Conservation (phyloP, 768 basidiomycete genomes). For the Gymnopilus dilepis region DNA sequence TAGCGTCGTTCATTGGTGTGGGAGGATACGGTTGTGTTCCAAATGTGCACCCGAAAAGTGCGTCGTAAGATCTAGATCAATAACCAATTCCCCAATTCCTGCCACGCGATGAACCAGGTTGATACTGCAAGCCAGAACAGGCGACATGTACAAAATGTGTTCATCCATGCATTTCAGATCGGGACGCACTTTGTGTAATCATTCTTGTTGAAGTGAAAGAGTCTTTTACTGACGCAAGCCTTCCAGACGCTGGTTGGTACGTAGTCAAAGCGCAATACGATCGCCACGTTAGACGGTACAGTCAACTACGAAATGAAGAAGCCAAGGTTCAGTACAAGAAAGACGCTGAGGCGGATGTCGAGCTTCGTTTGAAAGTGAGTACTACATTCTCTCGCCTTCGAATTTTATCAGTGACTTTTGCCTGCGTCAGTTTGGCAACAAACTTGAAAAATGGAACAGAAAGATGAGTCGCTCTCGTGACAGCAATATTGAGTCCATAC, state of each 20-base stretch:
- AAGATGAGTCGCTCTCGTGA: background rate
- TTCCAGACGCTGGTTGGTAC: background rate
- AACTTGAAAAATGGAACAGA: background rate
- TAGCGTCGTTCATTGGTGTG: conserved; percentile 24
- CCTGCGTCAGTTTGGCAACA: background rate
- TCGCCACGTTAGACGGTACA: background rate
- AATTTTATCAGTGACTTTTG: background rate
- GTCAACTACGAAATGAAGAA: background rate
- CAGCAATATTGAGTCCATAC: background rate
- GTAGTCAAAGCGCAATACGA: background rate
- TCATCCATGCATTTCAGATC: background rate
- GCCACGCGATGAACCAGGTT: background rate
- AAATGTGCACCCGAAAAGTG: conserved; percentile 21
- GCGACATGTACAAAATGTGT: background rate
- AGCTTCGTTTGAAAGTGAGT: background rate
- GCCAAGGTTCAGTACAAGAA: background rate
- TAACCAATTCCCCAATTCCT: no score
- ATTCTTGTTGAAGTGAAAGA: no score
- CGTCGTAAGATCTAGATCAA: background rate
- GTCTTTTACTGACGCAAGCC: background rate
- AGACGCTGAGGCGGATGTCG: background rate
- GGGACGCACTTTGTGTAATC: background rate
- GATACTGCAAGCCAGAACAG: background rate
- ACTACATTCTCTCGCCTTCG: background rate
- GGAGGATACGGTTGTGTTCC: conserved; percentile 23